Evolutionary conservation across 257 asterid genomes (phyloP).

Genomic region (Rubia yunnanensis): DNA sequence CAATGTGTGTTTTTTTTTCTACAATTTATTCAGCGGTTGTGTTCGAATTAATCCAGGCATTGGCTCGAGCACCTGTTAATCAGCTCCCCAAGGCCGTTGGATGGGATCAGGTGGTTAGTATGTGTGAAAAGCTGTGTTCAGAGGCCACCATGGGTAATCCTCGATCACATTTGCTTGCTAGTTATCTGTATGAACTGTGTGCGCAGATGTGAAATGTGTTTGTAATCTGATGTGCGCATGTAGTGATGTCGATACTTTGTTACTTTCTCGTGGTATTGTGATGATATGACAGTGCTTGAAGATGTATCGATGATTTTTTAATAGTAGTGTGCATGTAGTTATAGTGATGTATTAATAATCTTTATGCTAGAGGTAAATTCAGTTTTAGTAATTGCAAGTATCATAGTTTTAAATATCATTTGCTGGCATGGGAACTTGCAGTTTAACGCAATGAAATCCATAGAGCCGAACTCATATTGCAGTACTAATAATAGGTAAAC

Average conservation of each 20-base stretch:
- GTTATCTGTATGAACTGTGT: neutral
- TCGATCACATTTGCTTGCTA: neutral
- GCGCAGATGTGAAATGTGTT: neutral
- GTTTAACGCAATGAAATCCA: neutral
- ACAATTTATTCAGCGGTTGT: neutral
- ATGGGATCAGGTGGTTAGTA: constrained; percentile 78
- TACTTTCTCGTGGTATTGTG: neutral
- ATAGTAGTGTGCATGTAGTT: neutral
- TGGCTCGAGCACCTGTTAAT: constrained; percentile 55
- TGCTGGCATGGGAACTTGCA: neutral
- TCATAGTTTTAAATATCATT: neutral
- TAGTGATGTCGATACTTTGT: neutral
- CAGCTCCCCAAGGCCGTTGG: constrained; percentile 53
- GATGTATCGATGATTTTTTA: neutral
- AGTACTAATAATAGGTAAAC: too few relatives aligned
- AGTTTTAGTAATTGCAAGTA: neutral
- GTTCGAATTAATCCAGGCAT: constrained; percentile 30
- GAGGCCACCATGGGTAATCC: constrained; percentile 76
- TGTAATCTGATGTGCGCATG: neutral
- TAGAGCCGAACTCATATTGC: neutral
- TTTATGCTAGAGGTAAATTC: neutral
- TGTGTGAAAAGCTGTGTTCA: constrained; percentile 79
- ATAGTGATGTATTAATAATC: neutral
- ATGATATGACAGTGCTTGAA: neutral
- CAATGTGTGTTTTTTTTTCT: neutral